A percentile compares a stretch with the other conserved stretches of the same genome.
phyloP scores from a whole-genome alignment of 306 rosid genomes.

The Medicago ruthenica region DNA sequence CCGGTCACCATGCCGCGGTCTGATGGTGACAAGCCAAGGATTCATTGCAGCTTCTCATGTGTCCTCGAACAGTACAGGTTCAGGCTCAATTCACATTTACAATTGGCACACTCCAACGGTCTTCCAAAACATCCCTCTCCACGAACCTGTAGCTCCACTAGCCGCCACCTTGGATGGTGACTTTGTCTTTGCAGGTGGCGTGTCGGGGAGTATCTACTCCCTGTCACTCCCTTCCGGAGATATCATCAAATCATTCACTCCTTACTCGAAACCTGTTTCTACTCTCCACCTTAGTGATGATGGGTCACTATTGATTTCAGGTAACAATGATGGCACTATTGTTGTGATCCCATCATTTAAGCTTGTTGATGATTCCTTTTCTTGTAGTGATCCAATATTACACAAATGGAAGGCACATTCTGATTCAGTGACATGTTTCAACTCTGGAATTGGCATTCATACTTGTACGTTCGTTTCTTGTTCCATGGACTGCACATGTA shows the following conservation, averaged over 20 bases:
- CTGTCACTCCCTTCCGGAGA: slow-evolving; percentile 64
- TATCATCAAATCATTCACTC: slow-evolving; percentile 47
- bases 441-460: slow-evolving; percentile 40
- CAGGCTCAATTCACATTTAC: slow-evolving; percentile 69
- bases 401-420: slow-evolving; percentile 64
- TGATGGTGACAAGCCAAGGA: slow-evolving; percentile 46
- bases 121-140: slow-evolving; percentile 56
- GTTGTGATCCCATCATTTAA: slow-evolving; percentile 60
- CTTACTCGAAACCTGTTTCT: slow-evolving; percentile 60
- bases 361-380: slow-evolving; percentile 40
- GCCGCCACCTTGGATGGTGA: slow-evolving; percentile 51
- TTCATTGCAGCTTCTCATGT: slow-evolving; percentile 64
- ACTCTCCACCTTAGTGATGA: slow-evolving; percentile 59
- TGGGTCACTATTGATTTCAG: slow-evolving; percentile 69
- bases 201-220: slow-evolving; percentile 61
- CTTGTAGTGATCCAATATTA: slow-evolving; percentile 21
- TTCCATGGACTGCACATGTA: slow-evolving; percentile 66
- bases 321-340: slow-evolving; percentile 71
- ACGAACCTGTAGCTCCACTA: slow-evolving; percentile 72
- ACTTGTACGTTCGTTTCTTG: slow-evolving; percentile 58
- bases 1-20: slow-evolving; percentile 60
- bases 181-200: slow-evolving; percentile 71
- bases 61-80: slow-evolving; percentile 54
- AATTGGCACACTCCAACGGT: slow-evolving; percentile 62
- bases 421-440: slow-evolving; percentile 57